These are phyloP conservation scores for Staphylotrichum longicolle DNA, from an alignment of 495 filamentous ascomycete genomes.

Conservation along the genomic window DNA sequence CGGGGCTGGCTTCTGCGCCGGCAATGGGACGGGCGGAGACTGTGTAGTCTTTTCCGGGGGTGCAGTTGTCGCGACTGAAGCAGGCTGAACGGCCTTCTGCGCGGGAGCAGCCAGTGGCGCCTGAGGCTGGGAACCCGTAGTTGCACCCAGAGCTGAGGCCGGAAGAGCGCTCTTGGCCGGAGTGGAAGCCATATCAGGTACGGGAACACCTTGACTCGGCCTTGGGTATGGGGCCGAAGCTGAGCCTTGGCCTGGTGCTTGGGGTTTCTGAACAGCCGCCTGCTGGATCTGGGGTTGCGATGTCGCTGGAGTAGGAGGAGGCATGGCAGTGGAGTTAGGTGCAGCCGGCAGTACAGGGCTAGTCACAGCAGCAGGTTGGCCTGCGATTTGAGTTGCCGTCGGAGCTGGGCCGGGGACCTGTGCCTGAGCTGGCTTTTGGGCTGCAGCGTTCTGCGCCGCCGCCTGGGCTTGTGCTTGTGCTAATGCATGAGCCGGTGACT, in stretches of 20 bases:
- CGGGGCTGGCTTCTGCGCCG: background rate
- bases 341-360: background rate
- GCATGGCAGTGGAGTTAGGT: background rate
- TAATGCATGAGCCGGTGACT: slow-evolving; percentile 6
- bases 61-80: background rate
- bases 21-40: background rate
- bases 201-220: background rate
- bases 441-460: background rate
- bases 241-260: background rate
- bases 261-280: background rate
- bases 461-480: slow-evolving; percentile 9
- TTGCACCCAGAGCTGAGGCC: background rate
- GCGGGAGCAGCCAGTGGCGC: background rate
- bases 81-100: slow-evolving; percentile 1
- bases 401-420: background rate
- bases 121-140: background rate
- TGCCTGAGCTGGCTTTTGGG: slow-evolving; percentile 5
- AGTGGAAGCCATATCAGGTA: background rate
- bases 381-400: background rate
- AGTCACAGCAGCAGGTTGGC: background rate
- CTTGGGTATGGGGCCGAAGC: background rate
- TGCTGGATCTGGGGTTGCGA: slow-evolving; percentile 1
- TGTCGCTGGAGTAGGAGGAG: background rate
- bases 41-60: background rate
- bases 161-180: background rate